Evolutionary conservation across 2,329 filamentous ascomycete species (phyloP), one percentile per base, ranked within the genome.

Genomic region (Fusarium luffae): DNA sequence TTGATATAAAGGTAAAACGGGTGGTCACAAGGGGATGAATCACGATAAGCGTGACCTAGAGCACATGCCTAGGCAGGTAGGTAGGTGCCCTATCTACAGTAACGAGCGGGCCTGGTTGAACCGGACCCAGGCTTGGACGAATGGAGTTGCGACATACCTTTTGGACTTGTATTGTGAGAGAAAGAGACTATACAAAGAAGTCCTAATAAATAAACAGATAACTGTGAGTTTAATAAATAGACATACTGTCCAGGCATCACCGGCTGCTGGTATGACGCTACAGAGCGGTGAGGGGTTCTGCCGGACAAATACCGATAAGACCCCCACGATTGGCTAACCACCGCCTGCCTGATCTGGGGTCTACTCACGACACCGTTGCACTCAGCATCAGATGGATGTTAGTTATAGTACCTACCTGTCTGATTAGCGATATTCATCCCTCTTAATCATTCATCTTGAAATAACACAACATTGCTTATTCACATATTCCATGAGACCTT

Each of bases 281-380:
- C 41, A 75, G 62, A 63, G 74, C 74, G 74, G 74, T 76, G 67
- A 64, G 37, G 9, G 18, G 18, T 75, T 74, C 64, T 75, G 74
- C 73, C 74, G 59, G 74, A 65, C 63, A 68, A 71, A 74, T 70
- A 42, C 37, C 54, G 59, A 74, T 59, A 63, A 71, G 67, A 55
- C 48, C 66, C 54, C 54, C 47, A 49, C 34, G 47, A 37, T 13
- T 62, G 19, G 43, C 25, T 21, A 5, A 21, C 58, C 65, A 75
- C 74, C 74, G 74, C 74, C 74, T 75, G 54, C 74, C 65, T 34
- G 18, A 72, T 66, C 42, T 49, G 64, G 62, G 46, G 44, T 40
- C 18, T 54, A 51, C 56, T 75, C 61, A 52, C 73, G 70, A 75
- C 73, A 75, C 71, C 60, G 64, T 75, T 71, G 71, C 71, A 73